Evolutionary conservation across 2,329 filamentous ascomycete species (phyloP).

Genomic region (Geosmithia morbida): DNA sequence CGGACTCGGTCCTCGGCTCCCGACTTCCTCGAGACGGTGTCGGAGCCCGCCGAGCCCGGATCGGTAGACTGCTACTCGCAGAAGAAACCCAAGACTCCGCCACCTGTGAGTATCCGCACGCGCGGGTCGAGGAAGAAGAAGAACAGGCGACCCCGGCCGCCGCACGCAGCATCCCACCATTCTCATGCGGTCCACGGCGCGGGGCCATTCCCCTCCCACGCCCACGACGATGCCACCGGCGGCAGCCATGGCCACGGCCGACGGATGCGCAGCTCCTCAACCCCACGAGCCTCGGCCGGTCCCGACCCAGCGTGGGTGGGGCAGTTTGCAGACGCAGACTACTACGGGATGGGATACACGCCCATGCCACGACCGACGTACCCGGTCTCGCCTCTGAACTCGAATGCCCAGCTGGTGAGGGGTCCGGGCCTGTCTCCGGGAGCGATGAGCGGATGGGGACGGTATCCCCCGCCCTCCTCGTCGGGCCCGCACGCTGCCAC

Average conservation of each 20-base stretch:
- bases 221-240: not conserved
- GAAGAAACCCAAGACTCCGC: slow-evolving; percentile 15
- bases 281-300: slow-evolving; percentile 2
- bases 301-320: not conserved
- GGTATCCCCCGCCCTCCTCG: too few species aligned
- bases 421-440: too few species aligned
- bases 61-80: slow-evolving; percentile 1
- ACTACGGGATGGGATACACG: not conserved
- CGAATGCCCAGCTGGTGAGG: too few species aligned
- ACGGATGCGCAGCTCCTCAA: not conserved
- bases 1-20: slow-evolving; percentile 10
- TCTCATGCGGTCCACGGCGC: too few species aligned
- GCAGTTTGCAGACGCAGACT: not conserved
- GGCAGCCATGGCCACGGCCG: slow-evolving; percentile 3
- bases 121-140: slow-evolving; percentile 14
- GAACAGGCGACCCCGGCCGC: slow-evolving; percentile 1
- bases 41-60: slow-evolving; percentile 1
- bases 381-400: not conserved
- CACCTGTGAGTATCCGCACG: slow-evolving; percentile 28
- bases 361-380: not conserved
- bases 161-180: slow-evolving; percentile 1
- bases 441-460: too few species aligned
- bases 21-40: slow-evolving; percentile 9
- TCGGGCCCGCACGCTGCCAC: not conserved
- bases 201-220: not conserved